Base-by-base conservation (phyloP, 805 yeast genomes). In the Zygoascus flipseniorum region DNA sequence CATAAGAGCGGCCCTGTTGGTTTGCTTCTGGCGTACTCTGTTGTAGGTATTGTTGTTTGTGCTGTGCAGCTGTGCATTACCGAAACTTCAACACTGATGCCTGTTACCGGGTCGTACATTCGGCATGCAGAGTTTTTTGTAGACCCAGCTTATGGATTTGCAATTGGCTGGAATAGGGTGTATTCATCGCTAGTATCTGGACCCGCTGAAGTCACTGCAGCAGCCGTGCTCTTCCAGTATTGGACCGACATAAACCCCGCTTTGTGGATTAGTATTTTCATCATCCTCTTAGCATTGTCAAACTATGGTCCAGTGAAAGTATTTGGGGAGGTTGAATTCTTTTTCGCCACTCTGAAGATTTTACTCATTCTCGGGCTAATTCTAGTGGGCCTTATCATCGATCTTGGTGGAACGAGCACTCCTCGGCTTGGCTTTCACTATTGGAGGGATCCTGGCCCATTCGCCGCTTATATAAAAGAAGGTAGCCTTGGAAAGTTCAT, bases 191-290 rank as follows among this genome's bases (percentile, higher is more conserved):
- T 89, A 58, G 82, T 85, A 0, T 81, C 82, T 54, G 83, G 87
- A 51, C 95, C 95, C 1, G 85, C 82, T 61, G 95, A 88, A 69
- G 82, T 87, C 50, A 84, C 85, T 10, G 85, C 89, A 8, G 89
- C 85, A 9, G 85, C 86, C 60, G 78, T 87, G 8, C 80, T 88
- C 60, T 75, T 87, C 44, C 89, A 86, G 63, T 87, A 74, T 62
- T 87, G 96, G 96, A 72, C 86, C 55, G 89, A 82, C 60, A 85
- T 81, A 63, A 76, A 81, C 1, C 83, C 92, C 0, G 93, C 82
- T 0, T 82, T 79, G 14, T 78, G 89, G 8, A 72, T 88, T 56
- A 76, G 78, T 0, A 74, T 87, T 1, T 89, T 84, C 65, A 75
- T 42, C 20, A 18, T 82, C 14, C 44, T 42, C 2, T 18, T 42